Base-by-base conservation (phyloP, 164 flowering plant species). In the Aristolochia fimbriata region DNA sequence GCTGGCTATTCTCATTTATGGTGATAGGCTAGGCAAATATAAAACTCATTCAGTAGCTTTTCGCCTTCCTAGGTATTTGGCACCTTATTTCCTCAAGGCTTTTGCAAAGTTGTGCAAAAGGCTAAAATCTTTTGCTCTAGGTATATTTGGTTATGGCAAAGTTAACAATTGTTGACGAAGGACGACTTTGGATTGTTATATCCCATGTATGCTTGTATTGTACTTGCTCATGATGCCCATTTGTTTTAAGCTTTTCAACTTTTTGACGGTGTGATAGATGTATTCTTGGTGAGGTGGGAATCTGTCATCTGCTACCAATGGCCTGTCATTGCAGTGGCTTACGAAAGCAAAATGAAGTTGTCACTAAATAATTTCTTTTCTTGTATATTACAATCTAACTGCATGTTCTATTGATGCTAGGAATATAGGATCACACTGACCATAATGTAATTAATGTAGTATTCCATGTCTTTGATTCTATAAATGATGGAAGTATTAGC, bases 171-270 rank as follows among this genome's bases (percentile, higher is more conserved):
- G 16, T 65, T 94, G 65, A 79, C 87, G 27, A 85, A 66, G 76
- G 60, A 73, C 17, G 97, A 94, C 65, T 85, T 94, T 64, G 78
- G 77, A 67, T 80, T 76, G 99, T 96, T 66, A 88, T 93, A 52
- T 75, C 81, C 51, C 86, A 85, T 45, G 99, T 88, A 77, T 58
- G 72, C 43, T 37, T 6, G 8, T 37, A 10, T 7, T 37, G 8
- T 6, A 10, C 12, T 37, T 37, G 12, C 43, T 37, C 10, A 37
- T 10, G 9, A 0, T 10, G 43, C 43, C 12, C 43, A 37, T 37
- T n/a, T 37, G 4, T 37, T 37, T 37, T 37, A 37, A 37, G 43
- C 43, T 1, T 37, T 10, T 37, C 43, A 37, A 37, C 43, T 37
- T 37, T 10, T 37, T 37, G 43, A 10, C 4, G 11, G 12, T 10